These are phyloP conservation scores for Aphanomyces euteiches DNA, from an alignment of 352 stramenopile genomes.

Conservation along the genomic window DNA sequence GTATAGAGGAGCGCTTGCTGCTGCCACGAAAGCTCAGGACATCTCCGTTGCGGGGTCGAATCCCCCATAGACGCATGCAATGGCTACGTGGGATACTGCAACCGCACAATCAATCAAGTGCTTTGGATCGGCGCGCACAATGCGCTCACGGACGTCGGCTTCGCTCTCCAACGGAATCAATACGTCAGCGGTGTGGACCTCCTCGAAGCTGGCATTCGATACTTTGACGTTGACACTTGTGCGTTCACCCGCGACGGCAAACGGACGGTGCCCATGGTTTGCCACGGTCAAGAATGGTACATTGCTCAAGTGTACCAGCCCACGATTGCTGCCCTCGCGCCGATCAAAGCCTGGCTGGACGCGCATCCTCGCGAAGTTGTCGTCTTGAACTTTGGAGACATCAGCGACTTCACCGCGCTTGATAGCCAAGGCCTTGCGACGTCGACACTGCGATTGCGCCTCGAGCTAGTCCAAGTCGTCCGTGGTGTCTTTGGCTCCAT, in stretches of 20 bases:
- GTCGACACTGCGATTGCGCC: neutral
- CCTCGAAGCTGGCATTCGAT: slow-evolving; percentile 14
- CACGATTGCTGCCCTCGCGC: neutral
- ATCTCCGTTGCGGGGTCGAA: no score
- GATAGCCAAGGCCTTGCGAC: neutral
- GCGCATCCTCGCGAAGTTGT: slow-evolving; percentile 4
- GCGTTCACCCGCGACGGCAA: neutral
- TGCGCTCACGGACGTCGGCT: slow-evolving; percentile 7
- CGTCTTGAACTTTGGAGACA: slow-evolving; percentile 18
- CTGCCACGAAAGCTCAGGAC: no score
- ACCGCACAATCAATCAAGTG: neutral
- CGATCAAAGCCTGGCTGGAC: neutral
- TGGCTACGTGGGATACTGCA: slow-evolving; percentile 11
- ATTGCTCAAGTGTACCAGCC: slow-evolving; percentile 7
- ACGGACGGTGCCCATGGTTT: slow-evolving; percentile 2
- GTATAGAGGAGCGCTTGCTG: no score
- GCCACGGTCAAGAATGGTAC: slow-evolving; percentile 18
- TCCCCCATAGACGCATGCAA: neutral
- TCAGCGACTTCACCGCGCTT: slow-evolving; percentile 1
- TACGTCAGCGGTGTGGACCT: neutral
- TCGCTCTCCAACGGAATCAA: slow-evolving; percentile 15
- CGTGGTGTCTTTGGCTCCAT: slow-evolving; percentile 13
- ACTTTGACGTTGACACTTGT: slow-evolving; percentile 20
- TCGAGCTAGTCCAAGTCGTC: neutral
- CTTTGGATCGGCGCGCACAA: slow-evolving; percentile 12